Evolutionary conservation across 441 rosid genomes (phyloP).

Genomic region (Breynia disticha): DNA sequence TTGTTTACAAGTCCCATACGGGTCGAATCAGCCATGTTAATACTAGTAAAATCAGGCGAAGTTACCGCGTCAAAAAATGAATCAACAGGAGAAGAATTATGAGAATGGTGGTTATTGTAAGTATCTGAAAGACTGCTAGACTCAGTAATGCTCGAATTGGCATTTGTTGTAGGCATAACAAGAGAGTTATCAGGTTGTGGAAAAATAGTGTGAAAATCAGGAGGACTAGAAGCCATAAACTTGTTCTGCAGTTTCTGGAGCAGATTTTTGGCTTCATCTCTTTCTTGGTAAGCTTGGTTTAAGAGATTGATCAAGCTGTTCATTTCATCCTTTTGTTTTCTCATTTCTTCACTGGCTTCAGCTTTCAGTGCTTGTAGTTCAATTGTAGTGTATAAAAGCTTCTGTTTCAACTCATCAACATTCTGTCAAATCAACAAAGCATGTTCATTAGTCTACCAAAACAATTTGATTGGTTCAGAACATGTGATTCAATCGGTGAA

Average conservation of each 20-base stretch:
- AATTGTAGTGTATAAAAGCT: constrained; percentile 43
- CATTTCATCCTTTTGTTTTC: constrained; percentile 36
- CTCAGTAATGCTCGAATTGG: constrained; percentile 76
- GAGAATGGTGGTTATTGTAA: constrained; percentile 29
- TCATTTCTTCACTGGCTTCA: constrained; percentile 48
- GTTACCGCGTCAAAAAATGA: constrained; percentile 63
- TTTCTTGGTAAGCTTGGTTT: constrained; percentile 52
- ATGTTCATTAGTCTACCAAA: background rate
- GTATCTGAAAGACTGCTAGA: constrained; percentile 54
- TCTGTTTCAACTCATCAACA: constrained; percentile 53
- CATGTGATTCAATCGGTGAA: background rate
- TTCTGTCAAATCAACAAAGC: constrained; percentile 28
- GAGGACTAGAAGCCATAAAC: constrained; percentile 18
- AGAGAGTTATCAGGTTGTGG: constrained; percentile 18
- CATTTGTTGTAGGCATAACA: constrained; percentile 31
- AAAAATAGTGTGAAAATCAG: constrained; percentile 11
- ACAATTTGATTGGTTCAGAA: background rate
- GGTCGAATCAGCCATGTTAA: constrained; percentile 47
- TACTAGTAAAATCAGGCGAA: constrained; percentile 59
- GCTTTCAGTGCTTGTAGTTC: constrained; percentile 55
- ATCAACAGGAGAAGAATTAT: constrained; percentile 56
- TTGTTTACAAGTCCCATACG: constrained; percentile 26
- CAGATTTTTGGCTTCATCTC: constrained; percentile 71
- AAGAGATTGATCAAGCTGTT: constrained; percentile 42
- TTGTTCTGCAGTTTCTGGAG: constrained; percentile 44